phyloP scores from a whole-genome alignment of 2,329 filamentous ascomycete species.

The Arthrobotrys sinensis region DNA sequence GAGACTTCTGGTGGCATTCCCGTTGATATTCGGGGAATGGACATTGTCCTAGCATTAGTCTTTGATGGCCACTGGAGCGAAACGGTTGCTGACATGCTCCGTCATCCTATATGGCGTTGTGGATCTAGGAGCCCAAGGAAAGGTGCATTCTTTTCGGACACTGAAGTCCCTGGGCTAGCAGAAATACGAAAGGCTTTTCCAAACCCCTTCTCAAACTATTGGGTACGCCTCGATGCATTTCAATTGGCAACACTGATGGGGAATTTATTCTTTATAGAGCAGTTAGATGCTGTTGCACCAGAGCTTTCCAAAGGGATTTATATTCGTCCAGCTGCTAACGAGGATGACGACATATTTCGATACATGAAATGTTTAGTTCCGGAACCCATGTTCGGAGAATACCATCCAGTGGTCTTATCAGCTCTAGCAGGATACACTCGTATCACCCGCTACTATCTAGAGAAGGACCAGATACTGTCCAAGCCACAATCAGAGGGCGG shows the following conservation, averaged over 20 bases:
- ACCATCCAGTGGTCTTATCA: slow-evolving; percentile 18
- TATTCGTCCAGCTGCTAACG: neutral
- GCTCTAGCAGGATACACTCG: slow-evolving; percentile 2
- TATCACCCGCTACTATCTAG: slow-evolving; percentile 25
- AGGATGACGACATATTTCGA: neutral
- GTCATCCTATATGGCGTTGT: no score
- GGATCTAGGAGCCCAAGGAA: no score
- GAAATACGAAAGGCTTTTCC: neutral
- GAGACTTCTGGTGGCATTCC: neutral
- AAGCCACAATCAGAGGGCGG: neutral
- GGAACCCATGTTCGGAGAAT: neutral
- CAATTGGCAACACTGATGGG: slow-evolving; percentile 28
- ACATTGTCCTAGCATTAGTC: neutral
- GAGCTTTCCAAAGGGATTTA: neutral
- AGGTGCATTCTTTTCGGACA: slow-evolving; percentile 4
- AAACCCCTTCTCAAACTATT: neutral
- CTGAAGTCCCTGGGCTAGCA: slow-evolving; percentile 17
- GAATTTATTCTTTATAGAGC: neutral
- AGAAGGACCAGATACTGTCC: neutral
- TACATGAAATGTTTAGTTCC: neutral
- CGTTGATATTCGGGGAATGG: slow-evolving; percentile 15
- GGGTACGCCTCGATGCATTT: slow-evolving; percentile 10
- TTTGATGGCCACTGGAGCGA: neutral
- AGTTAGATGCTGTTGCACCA: neutral
- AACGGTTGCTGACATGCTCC: neutral